Evolutionary conservation across 495 filamentous ascomycete genomes (phyloP), one percentile per base, ranked within the genome.

Genomic region (Xylaria curta): DNA sequence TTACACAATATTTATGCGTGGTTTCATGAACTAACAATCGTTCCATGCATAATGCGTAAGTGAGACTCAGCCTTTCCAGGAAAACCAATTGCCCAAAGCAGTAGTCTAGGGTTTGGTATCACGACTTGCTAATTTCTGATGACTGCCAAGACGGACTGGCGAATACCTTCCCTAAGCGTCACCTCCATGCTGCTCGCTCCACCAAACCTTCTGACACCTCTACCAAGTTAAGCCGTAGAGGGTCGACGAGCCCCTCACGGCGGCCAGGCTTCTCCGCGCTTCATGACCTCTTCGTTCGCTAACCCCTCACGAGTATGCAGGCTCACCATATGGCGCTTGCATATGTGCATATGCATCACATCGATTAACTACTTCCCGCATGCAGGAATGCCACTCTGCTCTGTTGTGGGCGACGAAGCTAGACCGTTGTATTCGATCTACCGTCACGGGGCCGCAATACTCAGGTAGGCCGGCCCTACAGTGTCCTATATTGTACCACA

Each of bases 381-480:
- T 71, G 69, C 69, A 56, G 59, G 9, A 64, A 31, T 58, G 51
- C 24, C 9, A 59, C 51, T 24, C 69, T 66, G 42, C 47, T 56
- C 24, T 64, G 49, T 60, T 44, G 15, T 46, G 38, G 49, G 38
- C 33, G 47, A 49, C 33, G n/a, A 47, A 33, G 47, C 44, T 15
- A 38, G 58, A 63, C 58, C 56, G 58, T 62, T 62, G 59, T 46
- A 65, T 58, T 71, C 59, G 60, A 66, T 66, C 69, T 31, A 10
- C 49, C 49, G 61, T 56, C 61, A 71, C 44, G 59, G 68, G 68
- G 51, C 59, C 51, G 56, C 24, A 67, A 60, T 46, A 70, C 66
- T 68, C 49, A 72, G 72, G 71, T 73, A 74, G 68, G 63, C 46
- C 74, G 70, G 74, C 49, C 71, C 71, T 72, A 33, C 49, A 64